Percentiles rank a stretch among this genome's conserved stretches.
Conservation (phyloP, 2,329 filamentous ascomycete species). For the Xylaria multiplex region DNA sequence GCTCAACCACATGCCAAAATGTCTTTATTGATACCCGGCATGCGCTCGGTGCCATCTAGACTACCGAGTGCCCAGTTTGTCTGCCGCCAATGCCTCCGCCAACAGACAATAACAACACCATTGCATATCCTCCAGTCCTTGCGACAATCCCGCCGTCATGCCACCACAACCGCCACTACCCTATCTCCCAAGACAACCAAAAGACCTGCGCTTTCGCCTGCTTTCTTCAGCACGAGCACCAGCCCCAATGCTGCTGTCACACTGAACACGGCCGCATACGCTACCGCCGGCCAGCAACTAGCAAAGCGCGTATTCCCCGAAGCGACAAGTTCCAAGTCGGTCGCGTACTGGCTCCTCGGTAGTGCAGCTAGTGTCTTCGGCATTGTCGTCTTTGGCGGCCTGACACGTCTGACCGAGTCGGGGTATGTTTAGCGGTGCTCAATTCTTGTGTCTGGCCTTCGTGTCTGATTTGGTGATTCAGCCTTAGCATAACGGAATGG, state of each 20-base stretch:
- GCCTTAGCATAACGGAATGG: constrained; percentile 99
- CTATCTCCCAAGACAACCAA: constrained; percentile 7
- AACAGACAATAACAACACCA: constrained; percentile 45
- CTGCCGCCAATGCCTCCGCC: constrained; percentile 61
- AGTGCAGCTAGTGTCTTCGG: constrained; percentile 95
- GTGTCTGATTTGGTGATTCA: constrained; percentile 49
- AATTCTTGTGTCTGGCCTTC: too few relatives aligned
- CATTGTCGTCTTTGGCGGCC: constrained; percentile 92
- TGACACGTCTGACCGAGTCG: constrained; percentile 94
- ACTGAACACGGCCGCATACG: constrained; percentile 29
- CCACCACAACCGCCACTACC: constrained; percentile 41
- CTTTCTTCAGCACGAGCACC: constrained; percentile 41
- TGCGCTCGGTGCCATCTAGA: constrained; percentile 55
- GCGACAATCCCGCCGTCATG: constrained; percentile 50
- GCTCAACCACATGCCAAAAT: constrained; percentile 45
- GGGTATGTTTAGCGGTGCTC: constrained; percentile 65
- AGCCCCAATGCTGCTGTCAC: constrained; percentile 20
- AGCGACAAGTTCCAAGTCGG: constrained; percentile 75
- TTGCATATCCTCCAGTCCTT: constrained; percentile 53
- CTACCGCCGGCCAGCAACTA: constrained; percentile 37
- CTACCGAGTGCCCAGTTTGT: constrained; percentile 54
- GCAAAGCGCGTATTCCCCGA: constrained; percentile 61
- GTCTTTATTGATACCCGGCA: constrained; percentile 55
- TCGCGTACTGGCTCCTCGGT: constrained; percentile 91
- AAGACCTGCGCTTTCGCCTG: constrained; percentile 19